Conservation (phyloP, 768 basidiomycete species). For the Lepiota venenata region DNA sequence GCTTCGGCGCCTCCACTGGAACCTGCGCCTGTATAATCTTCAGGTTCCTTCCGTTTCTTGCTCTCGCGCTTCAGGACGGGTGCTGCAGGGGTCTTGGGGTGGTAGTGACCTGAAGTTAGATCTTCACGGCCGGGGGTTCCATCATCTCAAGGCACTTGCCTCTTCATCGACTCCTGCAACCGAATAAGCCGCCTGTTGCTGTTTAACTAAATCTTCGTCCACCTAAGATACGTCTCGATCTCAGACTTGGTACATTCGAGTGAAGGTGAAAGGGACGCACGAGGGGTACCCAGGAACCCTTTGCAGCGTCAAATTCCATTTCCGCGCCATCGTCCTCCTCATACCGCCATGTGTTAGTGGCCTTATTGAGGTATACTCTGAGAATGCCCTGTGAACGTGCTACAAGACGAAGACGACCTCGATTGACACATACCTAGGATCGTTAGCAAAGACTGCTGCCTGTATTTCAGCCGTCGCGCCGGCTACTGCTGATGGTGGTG, state of each 20-base stretch:
- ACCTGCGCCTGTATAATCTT: slow-evolving; percentile 60
- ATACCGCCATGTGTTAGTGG: slow-evolving; percentile 76
- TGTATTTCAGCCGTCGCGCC: slow-evolving; percentile 54
- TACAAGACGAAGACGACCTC: slow-evolving; percentile 14
- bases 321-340: slow-evolving; percentile 91
- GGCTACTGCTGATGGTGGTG: slow-evolving; percentile 46
- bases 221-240: slow-evolving; percentile 44
- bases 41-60: slow-evolving; percentile 76
- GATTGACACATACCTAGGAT: slow-evolving; percentile 52
- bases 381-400: slow-evolving; percentile 20
- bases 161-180: slow-evolving; percentile 92
- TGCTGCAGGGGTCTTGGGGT: slow-evolving; percentile 74
- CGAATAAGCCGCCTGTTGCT: slow-evolving; percentile 95
- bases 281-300: slow-evolving; percentile 79
- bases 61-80: slow-evolving; percentile 77
- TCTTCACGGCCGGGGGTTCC: slow-evolving; percentile 6
- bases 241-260: not conserved
- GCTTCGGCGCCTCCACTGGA: slow-evolving; percentile 35
- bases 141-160: slow-evolving; percentile 42
- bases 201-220: slow-evolving; percentile 81
- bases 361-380: slow-evolving; percentile 76
- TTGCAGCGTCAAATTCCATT: slow-evolving; percentile 79
- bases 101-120: slow-evolving; percentile 14
- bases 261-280: slow-evolving; percentile 45
- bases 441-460: slow-evolving; percentile 70